These are phyloP conservation scores for Clitoria ternatea DNA, from an alignment of 306 rosid species.

Conservation along the genomic window DNA sequence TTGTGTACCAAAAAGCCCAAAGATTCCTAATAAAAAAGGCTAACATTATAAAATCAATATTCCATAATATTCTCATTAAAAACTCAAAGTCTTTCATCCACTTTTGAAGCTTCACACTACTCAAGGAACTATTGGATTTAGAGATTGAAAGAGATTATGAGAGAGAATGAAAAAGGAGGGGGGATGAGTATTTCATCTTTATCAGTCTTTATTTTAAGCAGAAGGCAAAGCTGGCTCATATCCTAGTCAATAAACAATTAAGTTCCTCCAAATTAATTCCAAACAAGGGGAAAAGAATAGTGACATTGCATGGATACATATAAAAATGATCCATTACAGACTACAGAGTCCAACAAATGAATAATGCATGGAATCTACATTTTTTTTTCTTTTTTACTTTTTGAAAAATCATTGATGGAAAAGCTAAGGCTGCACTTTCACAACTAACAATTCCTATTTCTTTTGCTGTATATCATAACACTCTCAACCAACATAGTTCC, in stretches of 20 bases:
- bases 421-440: constrained; percentile 21
- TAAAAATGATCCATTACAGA: neutral
- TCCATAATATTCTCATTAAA: constrained; percentile 13
- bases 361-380: constrained; percentile 12
- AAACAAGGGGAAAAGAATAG: constrained; percentile 12
- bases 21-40: constrained; percentile 30
- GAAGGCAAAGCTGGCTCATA: constrained; percentile 18
- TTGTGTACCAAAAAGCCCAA: constrained; percentile 7
- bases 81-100: neutral
- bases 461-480: neutral
- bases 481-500: neutral
- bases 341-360: constrained; percentile 9
- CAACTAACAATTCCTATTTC: constrained; percentile 11
- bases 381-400: constrained; percentile 12
- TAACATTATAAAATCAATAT: constrained; percentile 23
- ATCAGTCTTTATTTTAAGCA: constrained; percentile 11
- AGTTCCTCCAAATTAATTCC: constrained; percentile 13
- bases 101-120: constrained; percentile 32
- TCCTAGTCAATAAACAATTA: constrained; percentile 18
- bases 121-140: constrained; percentile 29
- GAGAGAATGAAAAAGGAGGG: neutral
- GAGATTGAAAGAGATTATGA: neutral
- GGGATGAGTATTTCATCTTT: constrained; percentile 14
- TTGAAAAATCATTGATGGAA: constrained; percentile 24
- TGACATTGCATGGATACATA: neutral